A percentile compares a stretch with the other conserved stretches of the same genome.
Evolutionary conservation across 805 yeast genomes (phyloP).

Genomic region (Lachancea waltii): DNA sequence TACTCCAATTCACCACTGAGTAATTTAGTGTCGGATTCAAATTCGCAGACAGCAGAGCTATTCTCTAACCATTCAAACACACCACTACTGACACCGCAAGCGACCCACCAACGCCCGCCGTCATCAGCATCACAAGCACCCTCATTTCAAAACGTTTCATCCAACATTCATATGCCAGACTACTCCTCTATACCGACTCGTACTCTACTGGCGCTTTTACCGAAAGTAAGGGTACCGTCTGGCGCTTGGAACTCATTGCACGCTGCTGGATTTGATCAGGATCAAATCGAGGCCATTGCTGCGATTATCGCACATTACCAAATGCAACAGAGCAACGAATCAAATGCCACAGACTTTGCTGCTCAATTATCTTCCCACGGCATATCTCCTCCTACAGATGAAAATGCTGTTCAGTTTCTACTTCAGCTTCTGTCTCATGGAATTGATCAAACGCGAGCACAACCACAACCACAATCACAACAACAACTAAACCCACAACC

Average conservation of each 20-base stretch:
- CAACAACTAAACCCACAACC: not conserved
- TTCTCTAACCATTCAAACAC: constrained; percentile 2
- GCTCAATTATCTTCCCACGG: not conserved
- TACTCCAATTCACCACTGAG: constrained; percentile 18
- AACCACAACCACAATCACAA: not conserved
- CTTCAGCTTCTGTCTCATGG: constrained; percentile 5
- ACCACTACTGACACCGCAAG: constrained; percentile 1
- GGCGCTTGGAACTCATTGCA: constrained; percentile 61
- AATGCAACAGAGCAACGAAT: constrained; percentile 20
- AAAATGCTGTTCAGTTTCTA: constrained; percentile 4
- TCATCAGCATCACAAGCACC: constrained; percentile 1
- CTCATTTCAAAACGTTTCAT: constrained; percentile 4
- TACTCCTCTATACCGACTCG: constrained; percentile 29
- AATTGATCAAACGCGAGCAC: not conserved
- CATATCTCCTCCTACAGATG: not conserved
- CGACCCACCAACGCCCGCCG: no score
- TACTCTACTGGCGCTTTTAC: constrained; percentile 39
- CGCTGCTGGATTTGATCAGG: constrained; percentile 59
- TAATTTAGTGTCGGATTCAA: constrained; percentile 12
- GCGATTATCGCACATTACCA: constrained; percentile 70
- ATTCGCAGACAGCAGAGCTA: constrained; percentile 8
- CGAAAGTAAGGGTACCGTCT: constrained; percentile 63
- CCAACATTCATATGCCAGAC: constrained; percentile 27
- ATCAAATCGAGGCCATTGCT: constrained; percentile 67
- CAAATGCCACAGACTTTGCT: not conserved